phyloP scores from a whole-genome alignment of 331 rosid genomes.

The Malus hybrid region DNA sequence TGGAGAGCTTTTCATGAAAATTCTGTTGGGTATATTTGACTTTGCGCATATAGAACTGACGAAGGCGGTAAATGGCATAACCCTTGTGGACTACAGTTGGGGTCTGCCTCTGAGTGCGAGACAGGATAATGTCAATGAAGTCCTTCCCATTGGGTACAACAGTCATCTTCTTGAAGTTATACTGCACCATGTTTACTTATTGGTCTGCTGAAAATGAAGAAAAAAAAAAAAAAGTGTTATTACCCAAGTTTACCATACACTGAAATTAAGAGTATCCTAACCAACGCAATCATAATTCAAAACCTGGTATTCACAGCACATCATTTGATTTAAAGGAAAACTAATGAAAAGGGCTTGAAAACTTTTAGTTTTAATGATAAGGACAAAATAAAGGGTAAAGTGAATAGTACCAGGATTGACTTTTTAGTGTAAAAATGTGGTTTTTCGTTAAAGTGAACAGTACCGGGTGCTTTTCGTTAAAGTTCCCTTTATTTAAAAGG shows the following conservation, averaged over 20 bases:
- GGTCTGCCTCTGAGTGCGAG: slow-evolving; percentile 81
- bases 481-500: too few species aligned
- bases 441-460: too few species aligned
- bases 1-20: slow-evolving; percentile 54
- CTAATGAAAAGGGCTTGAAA: too few species aligned
- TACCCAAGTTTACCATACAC: neutral
- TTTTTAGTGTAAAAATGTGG: too few species aligned
- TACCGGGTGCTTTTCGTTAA: too few species aligned
- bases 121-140: slow-evolving; percentile 60
- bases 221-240: neutral
- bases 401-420: too few species aligned
- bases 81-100: slow-evolving; percentile 88
- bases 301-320: neutral
- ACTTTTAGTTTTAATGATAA: too few species aligned
- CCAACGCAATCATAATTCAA: neutral
- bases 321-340: neutral
- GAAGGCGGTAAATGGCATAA: slow-evolving; percentile 51
- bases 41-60: slow-evolving; percentile 59
- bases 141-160: slow-evolving; percentile 87
- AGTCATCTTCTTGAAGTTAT: slow-evolving; percentile 76
- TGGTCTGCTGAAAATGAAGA: neutral
- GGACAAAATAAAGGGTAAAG: too few species aligned
- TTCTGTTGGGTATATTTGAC: slow-evolving; percentile 55
- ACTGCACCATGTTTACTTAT: slow-evolving; percentile 50
- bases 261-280: neutral